Conservation (phyloP, 768 basidiomycete species). For the Holtermanniella nyarrowii region DNA sequence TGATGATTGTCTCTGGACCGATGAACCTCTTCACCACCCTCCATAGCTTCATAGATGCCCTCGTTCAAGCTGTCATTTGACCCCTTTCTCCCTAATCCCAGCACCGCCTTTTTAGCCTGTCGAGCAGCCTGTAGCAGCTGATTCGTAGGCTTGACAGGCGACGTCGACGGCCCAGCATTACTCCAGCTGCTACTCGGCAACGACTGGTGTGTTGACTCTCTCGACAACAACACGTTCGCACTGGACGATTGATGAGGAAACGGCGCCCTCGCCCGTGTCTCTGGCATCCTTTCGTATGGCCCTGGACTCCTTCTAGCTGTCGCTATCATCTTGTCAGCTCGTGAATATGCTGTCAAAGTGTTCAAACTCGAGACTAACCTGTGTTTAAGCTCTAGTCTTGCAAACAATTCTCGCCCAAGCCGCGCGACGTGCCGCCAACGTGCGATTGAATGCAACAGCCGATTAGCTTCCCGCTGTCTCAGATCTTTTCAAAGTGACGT, state of each 20-base stretch:
- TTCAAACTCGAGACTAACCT: no score
- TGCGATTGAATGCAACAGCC: no score
- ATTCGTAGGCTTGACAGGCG: background rate
- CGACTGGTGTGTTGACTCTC: background rate
- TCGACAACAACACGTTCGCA: constrained; percentile 11
- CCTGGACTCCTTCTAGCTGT: no score
- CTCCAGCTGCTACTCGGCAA: background rate
- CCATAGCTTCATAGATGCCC: background rate
- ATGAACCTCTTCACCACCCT: background rate
- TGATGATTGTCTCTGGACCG: background rate
- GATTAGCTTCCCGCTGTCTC: no score
- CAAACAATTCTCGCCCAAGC: no score
- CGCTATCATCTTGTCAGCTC: no score
- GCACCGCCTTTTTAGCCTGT: background rate
- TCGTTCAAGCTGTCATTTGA: background rate
- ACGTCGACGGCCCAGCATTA: background rate
- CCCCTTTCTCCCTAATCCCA: background rate
- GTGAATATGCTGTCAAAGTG: no score
- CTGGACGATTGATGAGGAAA: constrained; percentile 30
- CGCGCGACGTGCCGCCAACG: no score
- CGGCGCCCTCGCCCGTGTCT: constrained; percentile 27
- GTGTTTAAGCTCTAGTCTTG: no score
- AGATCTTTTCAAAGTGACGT: no score
- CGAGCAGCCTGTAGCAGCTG: background rate
- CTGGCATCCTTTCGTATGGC: constrained; percentile 18